A percentile compares a stretch with the other conserved stretches of the same genome.
These are phyloP conservation scores for Drechmeria coniospora DNA, from an alignment of 2,329 filamentous ascomycete species.

Conservation along the genomic window DNA sequence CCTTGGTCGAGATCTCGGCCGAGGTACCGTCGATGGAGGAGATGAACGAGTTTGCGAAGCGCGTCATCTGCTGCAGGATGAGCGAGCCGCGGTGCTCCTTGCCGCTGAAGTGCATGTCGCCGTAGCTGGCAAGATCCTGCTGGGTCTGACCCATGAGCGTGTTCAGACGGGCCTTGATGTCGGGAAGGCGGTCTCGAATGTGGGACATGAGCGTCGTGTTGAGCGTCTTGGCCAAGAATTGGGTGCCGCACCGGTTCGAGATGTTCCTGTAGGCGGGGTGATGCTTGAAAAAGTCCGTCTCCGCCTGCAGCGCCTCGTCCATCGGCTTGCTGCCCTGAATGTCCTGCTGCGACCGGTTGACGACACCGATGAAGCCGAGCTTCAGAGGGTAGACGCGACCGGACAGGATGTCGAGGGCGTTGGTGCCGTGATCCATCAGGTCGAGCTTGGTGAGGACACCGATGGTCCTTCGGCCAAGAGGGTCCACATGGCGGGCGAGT, in stretches of 20 bases:
- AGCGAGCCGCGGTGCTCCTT: slow-evolving; percentile 92
- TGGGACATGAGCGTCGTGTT: slow-evolving; percentile 93
- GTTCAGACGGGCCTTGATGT: slow-evolving; percentile 95
- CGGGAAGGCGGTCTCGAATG: slow-evolving; percentile 86
- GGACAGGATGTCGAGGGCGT: slow-evolving; percentile 93
- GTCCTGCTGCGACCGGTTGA: slow-evolving; percentile 96
- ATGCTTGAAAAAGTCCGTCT: slow-evolving; percentile 90
- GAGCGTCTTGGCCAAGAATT: slow-evolving; percentile 84
- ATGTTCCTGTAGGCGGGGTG: slow-evolving; percentile 97
- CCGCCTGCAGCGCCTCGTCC: slow-evolving; percentile 74
- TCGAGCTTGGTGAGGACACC: slow-evolving; percentile 95
- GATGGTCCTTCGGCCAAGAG: slow-evolving; percentile 85
- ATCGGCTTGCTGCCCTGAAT: slow-evolving; percentile 95
- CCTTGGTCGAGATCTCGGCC: slow-evolving; percentile 96
- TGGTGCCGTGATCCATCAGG: slow-evolving; percentile 97
- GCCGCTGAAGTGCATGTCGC: slow-evolving; percentile 92
- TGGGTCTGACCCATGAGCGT: slow-evolving; percentile 99
- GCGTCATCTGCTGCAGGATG: slow-evolving; percentile 93
- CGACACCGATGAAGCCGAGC: slow-evolving; percentile 92
- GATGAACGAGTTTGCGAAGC: slow-evolving; percentile 94
- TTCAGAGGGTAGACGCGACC: slow-evolving; percentile 94
- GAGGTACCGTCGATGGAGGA: slow-evolving; percentile 98
- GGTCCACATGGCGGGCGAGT: slow-evolving; percentile 90
- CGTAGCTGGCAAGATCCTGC: slow-evolving; percentile 94
- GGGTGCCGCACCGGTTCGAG: slow-evolving; percentile 80